Evolutionary conservation across 305 asterid species (phyloP), one percentile per base, ranked within the genome.

Genomic region (Fraxinus dipetala): DNA sequence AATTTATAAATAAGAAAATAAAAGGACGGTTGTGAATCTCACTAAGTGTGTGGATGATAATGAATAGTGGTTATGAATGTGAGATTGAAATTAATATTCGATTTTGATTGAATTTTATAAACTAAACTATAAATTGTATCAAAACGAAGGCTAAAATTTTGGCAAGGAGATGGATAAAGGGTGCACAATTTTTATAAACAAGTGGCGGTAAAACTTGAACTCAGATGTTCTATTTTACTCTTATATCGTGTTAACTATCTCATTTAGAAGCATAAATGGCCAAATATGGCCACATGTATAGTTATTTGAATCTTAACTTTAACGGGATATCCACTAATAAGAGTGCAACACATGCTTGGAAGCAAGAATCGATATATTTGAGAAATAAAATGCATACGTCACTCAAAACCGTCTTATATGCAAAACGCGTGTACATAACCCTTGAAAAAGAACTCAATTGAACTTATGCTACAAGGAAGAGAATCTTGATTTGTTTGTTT

Each of bases 371-470:
- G 0, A 8, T 20, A 24, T 54, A n/a, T 54, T 59, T 20, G 11
- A 59, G 30, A 59, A 30, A 59, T 22, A 54, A 54, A n/a, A 54
- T n/a, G 10, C n/a, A 54, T 54, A n/a, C 10, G 18, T n/a, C 73
- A 26, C 73, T 65, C 7, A 11, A 22, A 65, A 65, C 35, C 35
- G 10, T 65, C 35, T 26, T 2, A 4, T 65, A 26, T 65, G 11
- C 30, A 26, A 65, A 63, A 22, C 34, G 35, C 5, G 34, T 65
- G 81, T 2, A 43, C 54, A 43, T 43, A 43, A 9, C 32, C n/a
- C 5, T 65, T 5, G 34, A 65, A 83, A 88, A 85, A 83, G 86
- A 81, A 43, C 81, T 74, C 74, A 77, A 51, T 83, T 83, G 81
- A 83, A 86, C 70, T 83, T 77, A 69, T 32, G 36, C 40, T 7